These are phyloP conservation scores for Aspergillus ostianus DNA, from an alignment of 495 filamentous ascomycete genomes.

Conservation along the genomic window DNA sequence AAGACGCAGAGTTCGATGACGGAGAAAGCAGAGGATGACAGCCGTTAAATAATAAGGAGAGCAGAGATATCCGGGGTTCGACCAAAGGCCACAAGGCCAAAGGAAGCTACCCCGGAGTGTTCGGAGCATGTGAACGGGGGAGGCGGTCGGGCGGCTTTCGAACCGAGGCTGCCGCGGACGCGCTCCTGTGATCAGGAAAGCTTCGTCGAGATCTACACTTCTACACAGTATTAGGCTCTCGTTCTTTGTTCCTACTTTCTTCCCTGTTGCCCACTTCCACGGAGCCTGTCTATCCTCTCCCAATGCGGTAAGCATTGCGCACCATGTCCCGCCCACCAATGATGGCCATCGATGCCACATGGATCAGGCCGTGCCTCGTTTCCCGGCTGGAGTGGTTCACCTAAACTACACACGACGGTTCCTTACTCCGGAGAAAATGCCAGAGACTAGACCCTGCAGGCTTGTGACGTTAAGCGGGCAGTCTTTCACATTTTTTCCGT, in stretches of 20 bases:
- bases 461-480: no score
- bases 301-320: background rate
- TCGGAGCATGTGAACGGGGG: constrained; percentile 26
- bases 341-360: background rate
- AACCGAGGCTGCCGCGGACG: constrained; percentile 18
- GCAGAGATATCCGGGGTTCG: background rate
- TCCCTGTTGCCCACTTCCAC: background rate
- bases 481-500: no score
- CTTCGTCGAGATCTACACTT: background rate
- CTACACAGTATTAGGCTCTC: no score
- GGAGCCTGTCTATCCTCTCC: background rate
- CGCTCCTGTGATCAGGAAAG: constrained; percentile 8
- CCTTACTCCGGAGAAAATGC: background rate
- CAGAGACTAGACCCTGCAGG: no score
- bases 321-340: no score
- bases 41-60: constrained; percentile 5
- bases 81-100: background rate
- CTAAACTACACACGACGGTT: no score
- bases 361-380: background rate
- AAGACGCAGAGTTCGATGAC: background rate
- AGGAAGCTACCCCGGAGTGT: constrained; percentile 16
- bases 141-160: constrained; percentile 19
- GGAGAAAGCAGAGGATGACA: constrained; percentile 4
- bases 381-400: no score
- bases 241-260: background rate